Conservation (phyloP, 106 monocot genomes). For the Iris macrosiphon region DNA sequence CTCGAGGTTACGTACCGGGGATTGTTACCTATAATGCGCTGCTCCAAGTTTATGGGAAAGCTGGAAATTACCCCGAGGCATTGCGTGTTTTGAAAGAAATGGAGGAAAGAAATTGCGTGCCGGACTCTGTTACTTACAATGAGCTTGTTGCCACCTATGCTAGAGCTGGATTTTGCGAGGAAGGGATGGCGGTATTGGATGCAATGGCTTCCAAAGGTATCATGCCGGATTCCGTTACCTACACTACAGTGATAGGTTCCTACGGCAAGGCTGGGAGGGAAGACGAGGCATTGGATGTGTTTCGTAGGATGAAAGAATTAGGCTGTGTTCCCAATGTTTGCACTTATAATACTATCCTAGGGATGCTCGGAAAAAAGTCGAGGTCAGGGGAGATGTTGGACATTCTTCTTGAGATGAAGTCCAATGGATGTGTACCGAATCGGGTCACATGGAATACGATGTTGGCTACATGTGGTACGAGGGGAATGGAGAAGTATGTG, state of each 20-base stretch:
- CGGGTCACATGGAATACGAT: conserved; percentile 86
- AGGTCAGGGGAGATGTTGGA: conserved; percentile 58
- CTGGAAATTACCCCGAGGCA: conserved; percentile 53
- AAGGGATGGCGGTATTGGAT: conserved; percentile 52
- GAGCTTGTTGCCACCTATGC: conserved; percentile 79
- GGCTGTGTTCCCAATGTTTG: conserved; percentile 77
- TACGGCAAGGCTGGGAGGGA: conserved; percentile 65
- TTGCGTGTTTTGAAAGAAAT: conserved; percentile 72
- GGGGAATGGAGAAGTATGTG: conserved; percentile 59
- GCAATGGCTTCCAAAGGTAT: conserved; percentile 64
- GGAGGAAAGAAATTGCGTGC: conserved; percentile 49
- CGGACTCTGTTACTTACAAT: conserved; percentile 80
- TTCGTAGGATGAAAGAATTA: conserved; percentile 37
- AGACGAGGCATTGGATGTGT: conserved; percentile 60
- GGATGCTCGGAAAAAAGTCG: conserved; percentile 77
- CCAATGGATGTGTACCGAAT: conserved; percentile 70
- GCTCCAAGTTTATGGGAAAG: conserved; percentile 74
- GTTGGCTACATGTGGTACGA: conserved; percentile 79
- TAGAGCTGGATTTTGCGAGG: conserved; percentile 63
- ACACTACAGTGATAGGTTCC: conserved; percentile 74
- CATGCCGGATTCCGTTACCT: conserved; percentile 79
- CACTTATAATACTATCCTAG: conserved; percentile 82
- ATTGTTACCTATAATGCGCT: conserved; percentile 74
- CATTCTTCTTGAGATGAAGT: conserved; percentile 69
- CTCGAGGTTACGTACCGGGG: conserved; percentile 52